These are phyloP conservation scores for Alternaria solani DNA, from an alignment of 2,329 filamentous ascomycete species.

Conservation along the genomic window DNA sequence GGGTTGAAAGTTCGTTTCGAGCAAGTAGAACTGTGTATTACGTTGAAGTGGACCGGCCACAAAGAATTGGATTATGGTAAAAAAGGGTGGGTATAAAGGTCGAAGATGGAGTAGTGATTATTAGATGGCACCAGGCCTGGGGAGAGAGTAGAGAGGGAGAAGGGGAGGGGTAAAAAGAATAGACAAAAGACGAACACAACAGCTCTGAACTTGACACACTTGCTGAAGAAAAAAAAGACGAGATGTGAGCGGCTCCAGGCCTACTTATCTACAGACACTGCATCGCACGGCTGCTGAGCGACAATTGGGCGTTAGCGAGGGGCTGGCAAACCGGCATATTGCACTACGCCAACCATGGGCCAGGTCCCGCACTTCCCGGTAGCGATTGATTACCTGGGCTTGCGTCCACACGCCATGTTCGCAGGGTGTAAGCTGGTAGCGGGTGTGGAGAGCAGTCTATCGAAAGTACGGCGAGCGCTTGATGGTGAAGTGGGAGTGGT, in stretches of 20 bases:
- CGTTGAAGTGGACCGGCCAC: conserved; percentile 55
- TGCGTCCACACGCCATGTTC: conserved; percentile 33
- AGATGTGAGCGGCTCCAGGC: conserved; percentile 36
- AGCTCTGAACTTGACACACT: conserved; percentile 61
- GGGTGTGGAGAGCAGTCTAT: conserved; percentile 47
- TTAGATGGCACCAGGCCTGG: conserved; percentile 58
- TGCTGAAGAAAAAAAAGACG: conserved; percentile 57
- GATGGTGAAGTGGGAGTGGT: conserved; percentile 45
- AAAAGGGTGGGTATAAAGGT: conserved; percentile 34
- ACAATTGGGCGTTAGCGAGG: conserved; percentile 32
- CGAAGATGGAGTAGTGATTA: conserved; percentile 32
- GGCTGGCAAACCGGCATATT: conserved; percentile 37
- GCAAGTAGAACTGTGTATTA: conserved; percentile 60
- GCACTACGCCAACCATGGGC: conserved; percentile 34
- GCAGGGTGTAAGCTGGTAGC: conserved; percentile 42
- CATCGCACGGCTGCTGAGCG: conserved; percentile 35
- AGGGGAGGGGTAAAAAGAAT: conserved; percentile 49
- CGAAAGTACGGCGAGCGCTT: conserved; percentile 48
- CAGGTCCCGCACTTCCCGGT: conserved; percentile 35
- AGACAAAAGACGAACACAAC: conserved; percentile 56
- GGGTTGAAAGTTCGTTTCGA: conserved; percentile 46
- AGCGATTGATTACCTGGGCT: conserved; percentile 48
- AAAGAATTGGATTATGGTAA: conserved; percentile 48
- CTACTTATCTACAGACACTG: conserved; percentile 45
- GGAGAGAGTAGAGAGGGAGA: conserved; percentile 50